Conservation (phyloP, 2,329 filamentous ascomycete genomes). For the Exserohilum rostratum region DNA sequence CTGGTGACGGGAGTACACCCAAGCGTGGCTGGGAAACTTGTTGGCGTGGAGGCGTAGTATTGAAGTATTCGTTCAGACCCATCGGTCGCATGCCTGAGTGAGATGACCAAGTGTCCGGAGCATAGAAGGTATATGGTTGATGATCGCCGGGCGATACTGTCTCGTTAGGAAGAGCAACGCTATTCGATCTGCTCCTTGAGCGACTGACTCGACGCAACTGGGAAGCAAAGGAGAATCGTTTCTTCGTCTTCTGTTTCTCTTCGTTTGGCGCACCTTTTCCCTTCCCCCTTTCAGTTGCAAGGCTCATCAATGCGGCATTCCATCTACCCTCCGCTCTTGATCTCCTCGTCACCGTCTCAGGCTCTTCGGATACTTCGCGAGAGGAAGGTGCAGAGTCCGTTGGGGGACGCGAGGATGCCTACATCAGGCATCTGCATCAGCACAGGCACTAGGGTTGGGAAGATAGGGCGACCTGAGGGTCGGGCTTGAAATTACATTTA, state of each 20-base stretch:
- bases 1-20: slow-evolving; percentile 37
- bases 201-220: slow-evolving; percentile 44
- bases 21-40: slow-evolving; percentile 17
- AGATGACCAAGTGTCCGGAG: slow-evolving; percentile 36
- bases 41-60: slow-evolving; percentile 9
- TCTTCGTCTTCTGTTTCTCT: slow-evolving; percentile 31
- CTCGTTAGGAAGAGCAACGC: slow-evolving; percentile 33
- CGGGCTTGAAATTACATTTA: slow-evolving; percentile 35
- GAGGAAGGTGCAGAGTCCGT: slow-evolving; percentile 36
- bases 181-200: slow-evolving; percentile 39
- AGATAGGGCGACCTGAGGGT: slow-evolving; percentile 5
- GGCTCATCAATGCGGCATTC: slow-evolving; percentile 12
- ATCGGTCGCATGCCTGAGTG: slow-evolving; percentile 17
- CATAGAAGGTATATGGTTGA: slow-evolving; percentile 41
- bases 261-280: slow-evolving; percentile 22
- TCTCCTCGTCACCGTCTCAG: slow-evolving; percentile 29
- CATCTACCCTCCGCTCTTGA: slow-evolving; percentile 20
- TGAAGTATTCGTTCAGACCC: slow-evolving; percentile 17
- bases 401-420: slow-evolving; percentile 29
- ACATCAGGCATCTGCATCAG: slow-evolving; percentile 47
- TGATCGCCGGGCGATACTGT: slow-evolving; percentile 11
- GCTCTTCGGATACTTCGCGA: slow-evolving; percentile 40
- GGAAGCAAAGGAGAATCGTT: slow-evolving; percentile 40
- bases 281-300: slow-evolving; percentile 16
- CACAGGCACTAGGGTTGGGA: slow-evolving; percentile 27